Evolutionary conservation across 192 early-diverging fungal genomes (phyloP).

Genomic region (Pilobolus umbonatus): DNA sequence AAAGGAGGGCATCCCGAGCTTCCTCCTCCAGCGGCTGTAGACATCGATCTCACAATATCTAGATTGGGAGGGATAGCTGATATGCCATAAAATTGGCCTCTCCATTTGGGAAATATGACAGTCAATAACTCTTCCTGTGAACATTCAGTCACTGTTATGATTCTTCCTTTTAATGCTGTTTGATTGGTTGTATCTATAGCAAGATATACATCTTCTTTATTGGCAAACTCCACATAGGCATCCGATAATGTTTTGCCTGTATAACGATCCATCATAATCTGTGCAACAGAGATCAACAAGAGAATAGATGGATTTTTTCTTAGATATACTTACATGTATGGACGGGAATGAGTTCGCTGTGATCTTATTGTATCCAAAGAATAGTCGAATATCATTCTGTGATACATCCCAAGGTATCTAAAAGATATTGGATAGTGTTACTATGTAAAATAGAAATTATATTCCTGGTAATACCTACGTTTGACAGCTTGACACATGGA

Average conservation of each 20-base stretch:
- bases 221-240: slow-evolving; percentile 61
- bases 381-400: slow-evolving; percentile 42
- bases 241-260: slow-evolving; percentile 72
- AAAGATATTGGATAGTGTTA: not conserved
- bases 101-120: slow-evolving; percentile 55
- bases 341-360: slow-evolving; percentile 49
- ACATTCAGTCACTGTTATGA: slow-evolving; percentile 45
- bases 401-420: slow-evolving; percentile 61
- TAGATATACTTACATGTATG: slow-evolving; percentile 47
- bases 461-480: too few species aligned
- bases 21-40: slow-evolving; percentile 12
- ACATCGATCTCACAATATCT: slow-evolving; percentile 13
- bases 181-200: slow-evolving; percentile 53
- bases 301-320: not conserved
- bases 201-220: slow-evolving; percentile 41
- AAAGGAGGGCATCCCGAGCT: slow-evolving; percentile 31
- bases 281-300: not conserved
- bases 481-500: too few species aligned
- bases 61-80: slow-evolving; percentile 34
- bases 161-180: slow-evolving; percentile 56
- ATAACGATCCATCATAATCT: slow-evolving; percentile 55
- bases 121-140: slow-evolving; percentile 54
- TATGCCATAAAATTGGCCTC: slow-evolving; percentile 42
- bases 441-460: too few species aligned
- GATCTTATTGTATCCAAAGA: slow-evolving; percentile 39